phyloP scores from a whole-genome alignment of 2,329 filamentous ascomycete genomes.

The Monilinia laxa region DNA sequence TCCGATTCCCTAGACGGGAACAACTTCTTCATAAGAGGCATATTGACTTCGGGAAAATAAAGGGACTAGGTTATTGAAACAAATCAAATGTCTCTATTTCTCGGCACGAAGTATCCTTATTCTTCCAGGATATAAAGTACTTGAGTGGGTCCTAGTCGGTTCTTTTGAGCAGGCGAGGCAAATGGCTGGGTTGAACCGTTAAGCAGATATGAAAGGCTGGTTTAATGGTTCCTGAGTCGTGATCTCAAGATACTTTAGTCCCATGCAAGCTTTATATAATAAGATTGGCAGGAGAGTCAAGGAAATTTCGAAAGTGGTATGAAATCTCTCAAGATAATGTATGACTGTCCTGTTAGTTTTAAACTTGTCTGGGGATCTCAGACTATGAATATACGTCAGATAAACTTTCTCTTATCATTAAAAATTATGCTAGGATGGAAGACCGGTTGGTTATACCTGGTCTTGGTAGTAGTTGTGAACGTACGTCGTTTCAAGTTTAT shows the following conservation, averaged over 20 bases:
- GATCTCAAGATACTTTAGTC: conserved; percentile 10
- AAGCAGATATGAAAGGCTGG: conserved; percentile 11
- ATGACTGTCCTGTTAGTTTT: background rate
- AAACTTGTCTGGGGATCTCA: background rate
- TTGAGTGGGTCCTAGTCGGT: conserved; percentile 14
- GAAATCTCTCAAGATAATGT: background rate
- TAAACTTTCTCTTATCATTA: conserved; percentile 16
- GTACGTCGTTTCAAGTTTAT: conserved; percentile 24
- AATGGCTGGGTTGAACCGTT: conserved; percentile 9
- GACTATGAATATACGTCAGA: conserved; percentile 13
- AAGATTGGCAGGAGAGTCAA: conserved; percentile 24
- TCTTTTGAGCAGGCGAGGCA: conserved; percentile 8
- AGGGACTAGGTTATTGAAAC: conserved; percentile 16
- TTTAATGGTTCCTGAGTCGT: conserved; percentile 11
- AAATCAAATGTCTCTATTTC: conserved; percentile 10
- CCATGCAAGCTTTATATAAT: conserved; percentile 23
- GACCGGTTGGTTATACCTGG: conserved; percentile 15
- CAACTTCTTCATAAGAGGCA: conserved; percentile 35
- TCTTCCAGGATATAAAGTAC: conserved; percentile 21
- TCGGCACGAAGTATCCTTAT: conserved; percentile 20
- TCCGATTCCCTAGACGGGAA: conserved; percentile 29
- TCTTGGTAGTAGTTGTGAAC: conserved; percentile 12
- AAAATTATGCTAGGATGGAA: conserved; percentile 20
- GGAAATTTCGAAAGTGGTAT: conserved; percentile 13
- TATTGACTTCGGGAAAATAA: conserved; percentile 23